Evolutionary conservation across 164 flowering plant genomes (phyloP), one percentile per base, ranked within the genome.

Genomic region (Nymphaea thermarum): DNA sequence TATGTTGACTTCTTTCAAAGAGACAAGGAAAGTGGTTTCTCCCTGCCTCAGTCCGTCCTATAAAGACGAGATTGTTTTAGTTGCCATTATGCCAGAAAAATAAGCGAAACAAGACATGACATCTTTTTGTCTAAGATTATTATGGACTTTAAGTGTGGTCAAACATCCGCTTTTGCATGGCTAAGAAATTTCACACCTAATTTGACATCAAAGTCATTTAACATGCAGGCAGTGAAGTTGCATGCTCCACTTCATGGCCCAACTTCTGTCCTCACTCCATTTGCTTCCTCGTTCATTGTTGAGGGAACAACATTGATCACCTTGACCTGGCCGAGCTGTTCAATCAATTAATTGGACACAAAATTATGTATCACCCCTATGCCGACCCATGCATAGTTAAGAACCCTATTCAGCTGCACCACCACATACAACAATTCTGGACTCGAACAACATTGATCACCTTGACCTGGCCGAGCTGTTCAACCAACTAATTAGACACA

Each of bases 301-400:
- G 10, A 8, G 60, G 60, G 60, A 16, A 16, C 65, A 4, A 16
- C 63, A 16, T 64, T 72, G 14, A 72, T 44, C 2, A 41, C 53
- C 61, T 72, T 68, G 12, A 1, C 11, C 3, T 62, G 43, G 16
- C 25, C 60, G 11, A 69, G 36, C 43, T 17, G 0, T 3, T 2
- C 60, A 11, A 63, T 60, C 5, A 6, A 3, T 1, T 17, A 3
- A n/a, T 63, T 17, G 12, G 68, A 43, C 3, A 72, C 53, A 44
- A 76, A 72, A 12, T 61, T 72, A 15, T 76, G 47, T 2, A 68
- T 67, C 5, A 64, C 68, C 1, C 68, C 60, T 0, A 17, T 70
- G n/a, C 72, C 69, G 12, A 55, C 60, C 60, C 10, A 8, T 10
- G 60, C 60, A 8, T 16, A 8, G 12, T 8, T 16, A 16, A 10